Percentiles rank a stretch among this genome's conserved stretches.
Conservation (phyloP, 2,329 filamentous ascomycete species). For the Cephalotrichum gorgonifer region DNA sequence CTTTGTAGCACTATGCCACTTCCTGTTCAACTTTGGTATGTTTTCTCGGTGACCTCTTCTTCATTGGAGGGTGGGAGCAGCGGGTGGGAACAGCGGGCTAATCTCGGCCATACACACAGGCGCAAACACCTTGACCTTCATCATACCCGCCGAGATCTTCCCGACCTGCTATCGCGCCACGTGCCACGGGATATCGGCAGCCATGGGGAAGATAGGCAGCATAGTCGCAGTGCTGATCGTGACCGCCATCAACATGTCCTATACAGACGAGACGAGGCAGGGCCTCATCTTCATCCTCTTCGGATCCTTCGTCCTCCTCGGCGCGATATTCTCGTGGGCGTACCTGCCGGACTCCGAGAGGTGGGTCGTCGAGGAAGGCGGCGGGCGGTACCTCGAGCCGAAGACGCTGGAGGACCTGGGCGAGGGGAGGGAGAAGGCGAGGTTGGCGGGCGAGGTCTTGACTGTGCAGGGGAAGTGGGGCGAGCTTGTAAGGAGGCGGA, state of each 20-base stretch:
- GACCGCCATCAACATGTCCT: constrained; percentile 36
- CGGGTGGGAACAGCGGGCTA: too few relatives aligned
- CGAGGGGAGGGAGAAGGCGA: constrained; percentile 33
- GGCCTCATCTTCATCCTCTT: constrained; percentile 41
- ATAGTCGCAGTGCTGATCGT: constrained; percentile 40
- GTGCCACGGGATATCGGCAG: constrained; percentile 52
- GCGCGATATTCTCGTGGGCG: constrained; percentile 40
- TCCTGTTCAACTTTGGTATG: constrained; percentile 44
- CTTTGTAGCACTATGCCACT: constrained; percentile 41
- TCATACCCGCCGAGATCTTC: constrained; percentile 55
- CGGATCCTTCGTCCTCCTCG: constrained; percentile 35
- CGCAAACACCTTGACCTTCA: constrained; percentile 53
- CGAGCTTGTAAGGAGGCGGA: constrained; percentile 10
- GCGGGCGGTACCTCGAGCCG: constrained; percentile 27
- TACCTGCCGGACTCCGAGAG: constrained; percentile 39
- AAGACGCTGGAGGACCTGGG: constrained; percentile 40
- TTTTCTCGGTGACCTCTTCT: background rate
- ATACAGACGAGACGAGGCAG: constrained; percentile 29
- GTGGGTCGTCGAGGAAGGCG: constrained; percentile 22
- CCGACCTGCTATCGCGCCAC: constrained; percentile 53
- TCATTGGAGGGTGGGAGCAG: too few relatives aligned
- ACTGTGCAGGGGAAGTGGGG: constrained; percentile 31
- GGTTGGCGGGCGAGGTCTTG: constrained; percentile 31
- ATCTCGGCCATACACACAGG: constrained; percentile 23
- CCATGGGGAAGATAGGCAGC: constrained; percentile 47